phyloP scores from a whole-genome alignment of 768 basidiomycete genomes.

The Hortiboletus flavorubellus region DNA sequence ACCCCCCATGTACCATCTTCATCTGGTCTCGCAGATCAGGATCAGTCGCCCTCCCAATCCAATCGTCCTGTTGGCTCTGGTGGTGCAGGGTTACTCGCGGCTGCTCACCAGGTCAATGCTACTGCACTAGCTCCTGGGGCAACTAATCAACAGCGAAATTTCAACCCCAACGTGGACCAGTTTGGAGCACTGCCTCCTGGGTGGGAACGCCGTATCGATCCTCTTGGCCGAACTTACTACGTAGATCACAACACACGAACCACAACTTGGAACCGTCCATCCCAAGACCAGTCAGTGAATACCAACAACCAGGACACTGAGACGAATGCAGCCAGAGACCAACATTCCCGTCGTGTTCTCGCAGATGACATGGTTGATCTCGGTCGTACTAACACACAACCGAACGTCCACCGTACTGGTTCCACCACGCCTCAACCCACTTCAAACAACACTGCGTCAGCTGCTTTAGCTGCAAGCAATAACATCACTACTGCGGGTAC shows the following conservation, averaged over 20 bases:
- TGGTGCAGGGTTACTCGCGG: slow-evolving; percentile 17
- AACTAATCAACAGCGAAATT: slow-evolving; percentile 64
- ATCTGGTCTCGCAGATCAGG: slow-evolving; percentile 28
- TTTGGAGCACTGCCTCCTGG: slow-evolving; percentile 85
- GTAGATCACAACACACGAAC: slow-evolving; percentile 98
- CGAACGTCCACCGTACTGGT: slow-evolving; percentile 41
- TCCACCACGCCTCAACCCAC: slow-evolving; percentile 31
- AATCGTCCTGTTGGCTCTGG: slow-evolving; percentile 38
- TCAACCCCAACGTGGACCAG: slow-evolving; percentile 94
- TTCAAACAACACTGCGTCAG: slow-evolving; percentile 34
- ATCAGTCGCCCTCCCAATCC: slow-evolving; percentile 25
- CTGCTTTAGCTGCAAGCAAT: slow-evolving; percentile 50
- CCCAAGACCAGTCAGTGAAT: slow-evolving; percentile 71
- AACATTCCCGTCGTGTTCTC: slow-evolving; percentile 79
- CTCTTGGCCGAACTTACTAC: slow-evolving; percentile 93
- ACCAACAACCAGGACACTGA: slow-evolving; percentile 67
- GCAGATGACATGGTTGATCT: slow-evolving; percentile 85
- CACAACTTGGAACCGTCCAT: slow-evolving; percentile 97
- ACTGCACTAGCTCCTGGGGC: slow-evolving; percentile 38
- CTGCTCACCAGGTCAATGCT: slow-evolving; percentile 20
- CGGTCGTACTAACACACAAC: slow-evolving; percentile 41
- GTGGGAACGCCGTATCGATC: slow-evolving; percentile 98
- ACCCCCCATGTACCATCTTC: slow-evolving; percentile 29
- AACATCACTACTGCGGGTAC: slow-evolving; percentile 67
- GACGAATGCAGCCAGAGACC: slow-evolving; percentile 82